Conservation (phyloP, 192 early-diverging fungal species). For the Pilobolus umbonatus region DNA sequence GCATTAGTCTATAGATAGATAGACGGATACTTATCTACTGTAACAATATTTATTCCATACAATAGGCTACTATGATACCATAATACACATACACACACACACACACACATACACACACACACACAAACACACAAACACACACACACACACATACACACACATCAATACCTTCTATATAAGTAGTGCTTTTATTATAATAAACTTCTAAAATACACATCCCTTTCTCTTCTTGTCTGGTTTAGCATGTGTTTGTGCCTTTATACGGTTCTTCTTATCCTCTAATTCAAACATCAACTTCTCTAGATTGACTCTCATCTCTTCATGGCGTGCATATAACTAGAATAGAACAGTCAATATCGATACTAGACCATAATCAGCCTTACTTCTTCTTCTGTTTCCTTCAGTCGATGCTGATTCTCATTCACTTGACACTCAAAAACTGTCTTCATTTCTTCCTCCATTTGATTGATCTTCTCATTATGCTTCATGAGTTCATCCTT, state of each 20-base stretch:
- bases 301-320: constrained; percentile 96
- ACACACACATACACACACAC: too few relatives aligned
- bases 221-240: constrained; percentile 77
- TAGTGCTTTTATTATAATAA: too few relatives aligned
- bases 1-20: too few relatives aligned
- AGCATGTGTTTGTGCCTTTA: constrained; percentile 65
- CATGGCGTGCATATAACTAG: constrained; percentile 87
- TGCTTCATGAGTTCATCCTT: constrained; percentile 91
- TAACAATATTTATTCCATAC: too few relatives aligned
- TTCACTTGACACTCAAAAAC: constrained; percentile 99
- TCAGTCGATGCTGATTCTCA: constrained; percentile 97
- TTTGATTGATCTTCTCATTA: constrained; percentile 93
- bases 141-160: too few relatives aligned
- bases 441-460: constrained; percentile 98
- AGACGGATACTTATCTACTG: too few relatives aligned
- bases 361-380: background rate
- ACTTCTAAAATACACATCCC: constrained; percentile 62
- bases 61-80: too few relatives aligned
- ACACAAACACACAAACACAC: too few relatives aligned
- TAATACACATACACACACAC: too few relatives aligned
- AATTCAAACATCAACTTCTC: constrained; percentile 92
- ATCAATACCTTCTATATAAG: too few relatives aligned
- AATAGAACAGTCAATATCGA: too few relatives aligned
- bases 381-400: constrained; percentile 90
- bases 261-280: constrained; percentile 91